Percentiles rank a stretch among this genome's conserved stretches.
Evolutionary conservation across 352 stramenopile species (phyloP).

Genomic region (Globisporangium spinosum): DNA sequence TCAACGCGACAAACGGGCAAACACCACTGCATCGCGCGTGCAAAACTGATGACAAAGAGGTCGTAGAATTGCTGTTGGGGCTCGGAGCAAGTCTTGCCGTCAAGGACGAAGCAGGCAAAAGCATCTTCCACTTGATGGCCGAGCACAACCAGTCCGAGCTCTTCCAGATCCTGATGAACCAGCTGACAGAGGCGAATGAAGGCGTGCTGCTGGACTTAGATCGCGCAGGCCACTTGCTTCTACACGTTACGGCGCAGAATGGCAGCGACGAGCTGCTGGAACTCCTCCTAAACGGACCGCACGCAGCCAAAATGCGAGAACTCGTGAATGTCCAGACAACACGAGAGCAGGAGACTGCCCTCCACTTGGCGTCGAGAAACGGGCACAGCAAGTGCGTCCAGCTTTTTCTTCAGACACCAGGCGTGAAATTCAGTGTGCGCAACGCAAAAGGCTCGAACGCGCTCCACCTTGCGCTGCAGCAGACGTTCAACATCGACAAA

Average conservation of each 20-base stretch:
- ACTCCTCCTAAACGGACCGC: constrained; percentile 14
- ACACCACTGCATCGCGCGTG: constrained; percentile 54
- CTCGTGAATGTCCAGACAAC: constrained; percentile 39
- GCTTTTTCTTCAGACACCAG: constrained; percentile 30
- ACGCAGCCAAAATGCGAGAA: constrained; percentile 3
- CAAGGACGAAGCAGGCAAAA: constrained; percentile 39
- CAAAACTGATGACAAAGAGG: constrained; percentile 36
- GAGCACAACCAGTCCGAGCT: constrained; percentile 38
- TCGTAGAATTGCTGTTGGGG: constrained; percentile 42
- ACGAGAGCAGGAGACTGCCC: constrained; percentile 32
- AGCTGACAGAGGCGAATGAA: constrained; percentile 22
- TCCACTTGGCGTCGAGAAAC: constrained; percentile 45
- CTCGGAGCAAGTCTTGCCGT: constrained; percentile 33
- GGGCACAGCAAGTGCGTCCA: constrained; percentile 40
- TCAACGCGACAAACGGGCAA: constrained; percentile 38
- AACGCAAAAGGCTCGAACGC: constrained; percentile 43
- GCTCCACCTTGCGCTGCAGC: constrained; percentile 54
- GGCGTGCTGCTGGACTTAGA: constrained; percentile 34
- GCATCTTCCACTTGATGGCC: constrained; percentile 43
- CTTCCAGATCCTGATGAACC: constrained; percentile 30
- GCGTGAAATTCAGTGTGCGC: constrained; percentile 24
- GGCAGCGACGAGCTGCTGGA: constrained; percentile 38
- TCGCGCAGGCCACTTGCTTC: constrained; percentile 32
- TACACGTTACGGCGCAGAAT: constrained; percentile 43
- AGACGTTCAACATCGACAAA: constrained; percentile 61